phyloP scores from a whole-genome alignment of 805 yeast species.

The Saccharomycopsis sp. region DNA sequence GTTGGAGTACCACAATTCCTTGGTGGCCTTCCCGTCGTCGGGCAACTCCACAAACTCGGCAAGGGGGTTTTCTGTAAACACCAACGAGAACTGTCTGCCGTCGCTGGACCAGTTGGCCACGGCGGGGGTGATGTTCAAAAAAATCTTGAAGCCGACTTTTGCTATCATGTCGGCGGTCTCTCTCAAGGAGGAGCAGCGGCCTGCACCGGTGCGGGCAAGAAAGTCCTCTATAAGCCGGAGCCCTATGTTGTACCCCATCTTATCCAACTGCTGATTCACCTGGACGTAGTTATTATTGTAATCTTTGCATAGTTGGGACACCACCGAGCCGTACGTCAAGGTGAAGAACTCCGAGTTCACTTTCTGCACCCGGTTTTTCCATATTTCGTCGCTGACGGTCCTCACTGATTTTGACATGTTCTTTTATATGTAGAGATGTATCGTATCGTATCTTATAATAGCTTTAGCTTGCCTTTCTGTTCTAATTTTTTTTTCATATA shows the following conservation, averaged over 20 bases:
- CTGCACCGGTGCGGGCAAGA: constrained; percentile 76
- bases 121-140: constrained; percentile 71
- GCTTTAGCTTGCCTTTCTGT: no score
- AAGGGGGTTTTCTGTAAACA: constrained; percentile 78
- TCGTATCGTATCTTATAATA: no score
- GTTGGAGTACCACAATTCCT: constrained; percentile 88
- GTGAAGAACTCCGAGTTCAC: constrained; percentile 89
- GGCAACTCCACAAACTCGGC: constrained; percentile 95
- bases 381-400: constrained; percentile 73
- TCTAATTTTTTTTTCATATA: no score
- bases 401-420: constrained; percentile 34
- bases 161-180: constrained; percentile 84
- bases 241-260: constrained; percentile 95
- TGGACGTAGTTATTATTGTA: constrained; percentile 62
- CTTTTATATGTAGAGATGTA: no score
- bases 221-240: constrained; percentile 86
- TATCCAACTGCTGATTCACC: constrained; percentile 76
- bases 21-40: constrained; percentile 56
- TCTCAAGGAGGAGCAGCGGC: constrained; percentile 67
- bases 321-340: constrained; percentile 91
- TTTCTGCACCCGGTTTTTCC: constrained; percentile 84
- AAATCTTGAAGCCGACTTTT: constrained; percentile 84
- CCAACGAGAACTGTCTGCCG: constrained; percentile 61
- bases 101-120: constrained; percentile 71
- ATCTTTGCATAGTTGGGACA: constrained; percentile 83